Percentiles rank a stretch among this genome's conserved stretches.
These are phyloP conservation scores for Boletus rubescentipes DNA, from an alignment of 768 basidiomycete genomes.

Conservation along the genomic window DNA sequence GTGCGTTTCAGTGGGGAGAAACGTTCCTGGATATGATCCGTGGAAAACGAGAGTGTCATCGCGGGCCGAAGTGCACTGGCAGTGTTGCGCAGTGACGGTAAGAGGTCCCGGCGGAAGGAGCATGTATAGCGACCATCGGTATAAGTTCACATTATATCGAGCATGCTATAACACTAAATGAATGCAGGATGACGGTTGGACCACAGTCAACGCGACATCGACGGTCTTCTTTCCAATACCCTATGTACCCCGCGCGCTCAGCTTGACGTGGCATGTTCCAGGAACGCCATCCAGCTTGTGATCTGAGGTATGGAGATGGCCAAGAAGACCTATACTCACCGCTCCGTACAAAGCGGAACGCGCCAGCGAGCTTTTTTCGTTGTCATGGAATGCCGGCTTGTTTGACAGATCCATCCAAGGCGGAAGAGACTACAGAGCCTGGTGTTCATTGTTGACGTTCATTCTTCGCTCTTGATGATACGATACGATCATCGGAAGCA, in stretches of 20 bases:
- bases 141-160: not conserved
- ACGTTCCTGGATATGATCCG: conserved; percentile 18
- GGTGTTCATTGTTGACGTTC: not conserved
- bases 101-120: not conserved
- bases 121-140: not conserved
- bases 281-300: conserved; percentile 1
- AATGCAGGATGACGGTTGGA: not conserved
- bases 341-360: conserved; percentile 7
- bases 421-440: conserved; percentile 2
- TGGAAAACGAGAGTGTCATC: conserved; percentile 4
- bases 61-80: not conserved
- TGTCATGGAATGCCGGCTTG: not conserved
- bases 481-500: conserved; percentile 7
- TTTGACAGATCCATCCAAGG: conserved; percentile 1
- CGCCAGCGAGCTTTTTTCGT: not conserved
- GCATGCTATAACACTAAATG: not conserved
- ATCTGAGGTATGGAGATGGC: not conserved
- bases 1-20: not conserved
- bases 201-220: not conserved
- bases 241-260: not conserved
- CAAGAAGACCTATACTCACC: not conserved
- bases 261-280: not conserved
- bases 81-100: not conserved
- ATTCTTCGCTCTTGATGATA: not conserved
- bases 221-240: conserved; percentile 7